Conservation (phyloP, 1,139 yeast species). For the Blastobotrys apis region DNA sequence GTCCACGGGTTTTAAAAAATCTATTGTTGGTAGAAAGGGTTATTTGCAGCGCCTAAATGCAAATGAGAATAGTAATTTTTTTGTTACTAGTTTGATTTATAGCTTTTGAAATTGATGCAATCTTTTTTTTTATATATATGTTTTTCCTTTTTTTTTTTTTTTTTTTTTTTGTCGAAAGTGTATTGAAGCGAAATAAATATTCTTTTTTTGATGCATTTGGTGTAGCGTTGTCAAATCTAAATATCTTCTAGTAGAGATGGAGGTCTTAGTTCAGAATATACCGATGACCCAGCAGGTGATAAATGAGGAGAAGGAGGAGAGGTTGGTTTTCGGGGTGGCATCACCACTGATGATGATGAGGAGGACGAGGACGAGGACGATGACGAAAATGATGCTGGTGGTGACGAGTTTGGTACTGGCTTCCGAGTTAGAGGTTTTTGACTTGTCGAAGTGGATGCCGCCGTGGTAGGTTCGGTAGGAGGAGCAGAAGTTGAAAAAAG, state of each 20-base stretch:
- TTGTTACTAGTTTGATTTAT: neutral
- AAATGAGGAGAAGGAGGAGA: neutral
- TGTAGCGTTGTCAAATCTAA: neutral
- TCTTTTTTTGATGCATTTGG: neutral
- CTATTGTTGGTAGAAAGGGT: neutral
- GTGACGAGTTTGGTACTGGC: neutral
- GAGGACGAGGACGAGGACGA: neutral
- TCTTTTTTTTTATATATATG: neutral
- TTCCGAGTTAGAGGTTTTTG: too few species aligned
- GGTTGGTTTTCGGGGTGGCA: neutral
- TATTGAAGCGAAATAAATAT: neutral
- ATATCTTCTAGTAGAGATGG: neutral
- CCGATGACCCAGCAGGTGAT: constrained; percentile 1
- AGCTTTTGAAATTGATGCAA: neutral
- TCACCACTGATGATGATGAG: too few species aligned
- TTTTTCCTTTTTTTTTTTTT: too few species aligned
- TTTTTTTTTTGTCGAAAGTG: too few species aligned
- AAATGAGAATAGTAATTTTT: neutral
- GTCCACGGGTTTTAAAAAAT: constrained; percentile 95
- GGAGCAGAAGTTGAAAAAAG: neutral
- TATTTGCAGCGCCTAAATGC: neutral
- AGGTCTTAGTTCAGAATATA: neutral
- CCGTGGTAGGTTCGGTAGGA: neutral
- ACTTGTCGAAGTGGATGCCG: too few species aligned
- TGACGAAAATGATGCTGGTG: neutral